Conservation (phyloP, 2,329 filamentous ascomycete genomes). For the Fusarium temperatum region DNA sequence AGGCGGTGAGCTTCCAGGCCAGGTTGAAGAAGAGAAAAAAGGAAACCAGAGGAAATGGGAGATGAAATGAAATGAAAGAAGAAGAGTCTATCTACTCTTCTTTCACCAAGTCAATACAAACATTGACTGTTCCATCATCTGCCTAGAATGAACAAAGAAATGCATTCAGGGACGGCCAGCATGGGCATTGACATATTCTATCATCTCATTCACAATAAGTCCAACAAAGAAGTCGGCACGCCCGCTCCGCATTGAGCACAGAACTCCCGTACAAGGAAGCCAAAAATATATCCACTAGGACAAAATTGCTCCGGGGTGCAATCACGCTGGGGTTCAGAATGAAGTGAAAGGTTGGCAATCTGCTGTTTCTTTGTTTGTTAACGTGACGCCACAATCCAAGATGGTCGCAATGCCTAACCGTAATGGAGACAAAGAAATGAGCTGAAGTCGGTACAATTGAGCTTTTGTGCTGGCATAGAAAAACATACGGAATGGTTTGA, state of each 20-base stretch:
- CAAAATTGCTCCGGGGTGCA: not conserved
- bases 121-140: slow-evolving; percentile 2
- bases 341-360: not conserved
- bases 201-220: slow-evolving; percentile 12
- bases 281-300: not conserved
- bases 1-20: not conserved
- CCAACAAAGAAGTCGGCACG: slow-evolving; percentile 35
- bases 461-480: not conserved
- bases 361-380: slow-evolving; percentile 33
- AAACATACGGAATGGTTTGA: not conserved
- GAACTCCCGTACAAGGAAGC: not conserved
- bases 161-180: not conserved
- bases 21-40: not conserved
- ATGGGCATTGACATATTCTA: slow-evolving; percentile 4
- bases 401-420: not conserved
- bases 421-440: slow-evolving; percentile 13
- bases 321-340: not conserved
- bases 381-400: slow-evolving; percentile 23
- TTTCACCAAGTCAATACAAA: not conserved
- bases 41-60: not conserved
- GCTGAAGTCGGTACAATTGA: not conserved
- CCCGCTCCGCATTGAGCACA: slow-evolving; percentile 3
- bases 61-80: not conserved
- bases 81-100: not conserved
- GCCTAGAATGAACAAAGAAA: slow-evolving; percentile 6